phyloP scores from a whole-genome alignment of 257 asterid genomes.

The Ophiorrhiza pumila region DNA sequence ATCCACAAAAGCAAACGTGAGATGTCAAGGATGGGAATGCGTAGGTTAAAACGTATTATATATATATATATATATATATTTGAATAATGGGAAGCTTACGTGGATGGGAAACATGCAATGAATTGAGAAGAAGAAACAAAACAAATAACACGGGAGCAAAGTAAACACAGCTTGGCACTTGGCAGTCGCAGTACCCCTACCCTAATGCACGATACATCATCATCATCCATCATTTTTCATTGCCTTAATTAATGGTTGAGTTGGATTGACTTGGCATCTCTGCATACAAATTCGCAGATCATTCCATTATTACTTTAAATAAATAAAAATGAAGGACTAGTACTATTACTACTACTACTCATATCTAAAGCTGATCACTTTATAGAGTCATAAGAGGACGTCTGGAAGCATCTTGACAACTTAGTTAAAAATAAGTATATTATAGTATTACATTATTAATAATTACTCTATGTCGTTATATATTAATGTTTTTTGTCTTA shows the following conservation, averaged over 20 bases:
- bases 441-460: too few relatives aligned
- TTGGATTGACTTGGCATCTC: constrained; percentile 19
- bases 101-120: constrained; percentile 47
- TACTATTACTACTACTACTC: too few relatives aligned
- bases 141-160: constrained; percentile 28
- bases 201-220: constrained; percentile 32
- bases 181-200: too few relatives aligned
- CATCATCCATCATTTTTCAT: not conserved
- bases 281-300: not conserved
- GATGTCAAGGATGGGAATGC: not conserved
- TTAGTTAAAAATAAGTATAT: too few relatives aligned
- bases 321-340: too few relatives aligned
- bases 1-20: not conserved
- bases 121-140: constrained; percentile 45
- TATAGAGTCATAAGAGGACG: too few relatives aligned
- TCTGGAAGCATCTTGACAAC: too few relatives aligned
- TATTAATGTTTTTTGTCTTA: too few relatives aligned
- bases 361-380: too few relatives aligned
- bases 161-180: constrained; percentile 1
- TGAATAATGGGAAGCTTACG: constrained; percentile 18
- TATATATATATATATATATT: too few relatives aligned
- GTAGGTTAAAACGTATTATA: constrained; percentile 1
- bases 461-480: too few relatives aligned
- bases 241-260: not conserved
- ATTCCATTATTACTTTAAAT: too few relatives aligned